Conservation (phyloP, 148 eudicot genomes). For the Arctostaphylos glauca region DNA sequence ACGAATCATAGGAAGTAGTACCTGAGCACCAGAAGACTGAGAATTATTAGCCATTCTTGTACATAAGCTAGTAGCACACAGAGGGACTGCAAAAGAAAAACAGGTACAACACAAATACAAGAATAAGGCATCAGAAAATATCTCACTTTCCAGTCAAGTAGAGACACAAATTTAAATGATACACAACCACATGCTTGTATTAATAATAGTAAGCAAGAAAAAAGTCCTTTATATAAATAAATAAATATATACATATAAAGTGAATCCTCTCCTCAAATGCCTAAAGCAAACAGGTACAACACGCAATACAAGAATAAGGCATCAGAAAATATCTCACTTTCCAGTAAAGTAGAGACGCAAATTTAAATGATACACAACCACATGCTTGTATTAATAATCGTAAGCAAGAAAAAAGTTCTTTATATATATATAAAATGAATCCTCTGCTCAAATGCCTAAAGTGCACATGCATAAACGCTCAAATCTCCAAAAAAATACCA, state of each 20-base stretch:
- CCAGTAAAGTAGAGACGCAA: neutral
- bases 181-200: too few species aligned
- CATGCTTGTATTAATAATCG: too few species aligned
- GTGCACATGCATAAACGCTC: too few species aligned
- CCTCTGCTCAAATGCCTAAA: too few species aligned
- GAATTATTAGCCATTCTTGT: slow-evolving; percentile 54
- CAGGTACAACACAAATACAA: neutral
- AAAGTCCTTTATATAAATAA: too few species aligned
- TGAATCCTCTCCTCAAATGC: too few species aligned
- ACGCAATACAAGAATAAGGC: neutral
- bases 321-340: neutral
- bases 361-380: neutral
- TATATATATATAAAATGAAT: too few species aligned
- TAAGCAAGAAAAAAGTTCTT: too few species aligned
- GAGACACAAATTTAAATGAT: neutral
- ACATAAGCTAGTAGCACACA: slow-evolving; percentile 5
- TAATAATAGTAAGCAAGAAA: too few species aligned
- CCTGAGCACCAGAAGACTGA: slow-evolving; percentile 65
- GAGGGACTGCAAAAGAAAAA: neutral
- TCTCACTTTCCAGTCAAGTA: slow-evolving; percentile 3
- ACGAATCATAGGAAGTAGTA: slow-evolving; percentile 17
- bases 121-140: neutral
- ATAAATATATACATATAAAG: too few species aligned
- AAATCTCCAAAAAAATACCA: too few species aligned
- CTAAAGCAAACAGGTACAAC: neutral